A percentile compares a stretch with the other conserved stretches of the same genome.
Evolutionary conservation across 2,329 filamentous ascomycete genomes (phyloP).

Genomic region (Penicillium palitans): DNA sequence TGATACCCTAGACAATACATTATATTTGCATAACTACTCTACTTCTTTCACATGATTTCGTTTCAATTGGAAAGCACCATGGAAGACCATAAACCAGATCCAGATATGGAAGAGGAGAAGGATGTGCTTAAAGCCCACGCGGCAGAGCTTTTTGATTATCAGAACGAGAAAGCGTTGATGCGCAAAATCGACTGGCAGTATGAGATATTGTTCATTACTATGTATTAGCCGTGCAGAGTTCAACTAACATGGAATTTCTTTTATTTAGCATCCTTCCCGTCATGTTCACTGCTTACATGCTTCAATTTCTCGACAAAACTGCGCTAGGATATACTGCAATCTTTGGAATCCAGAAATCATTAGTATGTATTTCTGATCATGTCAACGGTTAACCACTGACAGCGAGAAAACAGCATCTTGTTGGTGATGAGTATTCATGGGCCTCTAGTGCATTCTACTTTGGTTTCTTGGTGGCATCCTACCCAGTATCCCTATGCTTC

Average conservation of each 20-base stretch:
- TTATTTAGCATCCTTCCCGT: constrained; percentile 5
- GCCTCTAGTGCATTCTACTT: constrained; percentile 55
- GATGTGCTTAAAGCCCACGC: neutral
- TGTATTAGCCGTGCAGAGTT: neutral
- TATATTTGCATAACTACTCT: neutral
- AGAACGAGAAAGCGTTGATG: neutral
- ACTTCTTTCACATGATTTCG: neutral
- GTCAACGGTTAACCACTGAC: neutral
- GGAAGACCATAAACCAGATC: neutral
- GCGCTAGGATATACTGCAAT: constrained; percentile 1
- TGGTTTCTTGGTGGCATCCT: constrained; percentile 50
- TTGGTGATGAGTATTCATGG: constrained; percentile 56
- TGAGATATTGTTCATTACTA: neutral
- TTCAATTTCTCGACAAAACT: constrained; percentile 18
- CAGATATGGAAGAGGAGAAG: neutral
- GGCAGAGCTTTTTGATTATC: neutral
- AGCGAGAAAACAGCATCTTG: constrained; percentile 39
- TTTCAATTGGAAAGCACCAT: neutral
- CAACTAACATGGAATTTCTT: neutral
- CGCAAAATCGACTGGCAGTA: neutral
- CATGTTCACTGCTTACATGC: constrained; percentile 16
- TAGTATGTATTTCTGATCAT: neutral
- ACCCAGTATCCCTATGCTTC: constrained; percentile 37
- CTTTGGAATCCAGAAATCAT: neutral
- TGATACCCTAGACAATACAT: neutral